Conservation (phyloP, 768 basidiomycete species). For the Podaxis rugospora region DNA sequence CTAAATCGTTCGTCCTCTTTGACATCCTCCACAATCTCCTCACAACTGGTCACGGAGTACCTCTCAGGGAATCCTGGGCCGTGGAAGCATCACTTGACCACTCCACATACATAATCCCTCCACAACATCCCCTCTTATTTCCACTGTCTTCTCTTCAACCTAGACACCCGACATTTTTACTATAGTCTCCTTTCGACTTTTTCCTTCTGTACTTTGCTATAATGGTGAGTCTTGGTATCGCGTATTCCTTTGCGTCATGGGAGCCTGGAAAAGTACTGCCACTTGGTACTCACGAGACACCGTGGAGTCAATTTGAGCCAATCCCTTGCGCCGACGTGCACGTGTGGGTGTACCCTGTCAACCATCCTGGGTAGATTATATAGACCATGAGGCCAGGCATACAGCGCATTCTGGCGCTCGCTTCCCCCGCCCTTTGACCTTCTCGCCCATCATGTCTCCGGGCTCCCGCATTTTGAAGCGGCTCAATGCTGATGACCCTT, state of each 20-base stretch:
- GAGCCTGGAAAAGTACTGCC: slow-evolving; percentile 1
- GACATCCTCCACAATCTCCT: neutral
- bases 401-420: slow-evolving; percentile 5
- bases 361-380: slow-evolving; percentile 16
- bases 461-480: slow-evolving; percentile 14
- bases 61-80: neutral
- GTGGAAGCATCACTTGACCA: neutral
- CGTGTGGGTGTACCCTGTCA: slow-evolving; percentile 4
- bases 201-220: neutral
- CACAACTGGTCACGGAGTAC: neutral
- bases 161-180: neutral
- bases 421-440: slow-evolving; percentile 8
- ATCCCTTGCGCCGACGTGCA: slow-evolving; percentile 3
- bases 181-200: neutral
- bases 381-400: slow-evolving; percentile 21
- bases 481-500: slow-evolving; percentile 8
- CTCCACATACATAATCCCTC: neutral
- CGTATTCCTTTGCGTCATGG: neutral
- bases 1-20: neutral
- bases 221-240: slow-evolving; percentile 1
- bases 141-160: neutral
- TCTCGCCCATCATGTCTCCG: slow-evolving; percentile 12
- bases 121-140: neutral
- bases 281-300: neutral
- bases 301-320: slow-evolving; percentile 7